Base-by-base conservation (phyloP, 352 stramenopile species). In the Globisporangium acanthophoron region DNA sequence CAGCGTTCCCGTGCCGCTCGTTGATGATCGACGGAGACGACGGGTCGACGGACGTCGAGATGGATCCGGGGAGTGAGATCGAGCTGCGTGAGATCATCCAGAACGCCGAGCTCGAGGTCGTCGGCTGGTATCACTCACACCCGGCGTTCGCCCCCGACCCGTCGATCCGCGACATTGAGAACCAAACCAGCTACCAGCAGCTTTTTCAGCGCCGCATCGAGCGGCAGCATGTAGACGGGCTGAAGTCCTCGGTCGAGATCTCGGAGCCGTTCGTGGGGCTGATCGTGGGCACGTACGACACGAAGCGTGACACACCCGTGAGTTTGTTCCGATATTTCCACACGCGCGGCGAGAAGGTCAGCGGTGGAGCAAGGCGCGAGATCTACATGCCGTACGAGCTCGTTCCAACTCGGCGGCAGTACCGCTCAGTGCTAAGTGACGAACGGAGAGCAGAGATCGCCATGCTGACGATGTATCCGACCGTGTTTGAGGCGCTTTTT, bases 111-210 rank as follows among this genome's bases (percentile, higher is more conserved):
- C 63, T 98, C 5, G 84, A 94, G 56, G 89, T 98, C 46, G 90
- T 98, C 5, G 94, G 94, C 4, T 98, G 94, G 94, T 98, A 98
- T 59, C 94, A 98, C 68, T 97, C 85, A 9, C 93, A 98, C 66
- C 94, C 94, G 13, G 85, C 78, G 29, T 98, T 98, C 72, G 80
- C 89, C 18, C 90, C 93, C 2, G 87, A 97, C 66, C 94, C 94
- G 15, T 97, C 86, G 0, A 73, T 98, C 51, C 92, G 87, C 39
- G 94, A 98, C 56, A 97, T 98, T 64, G 86, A 96, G 56, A 98
- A 98, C 63, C 94, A 98, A 71, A 75, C 73, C 11, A 96, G 78
- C 59, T 97, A 98, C 64, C 94, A 98, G 61, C 69, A 89, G 27
- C 69, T 98, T 21, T 97, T 98, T 55, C 77, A 81, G 66, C 87